Conservation (phyloP, 768 basidiomycete genomes). For the Xerocomellus dryophilus region DNA sequence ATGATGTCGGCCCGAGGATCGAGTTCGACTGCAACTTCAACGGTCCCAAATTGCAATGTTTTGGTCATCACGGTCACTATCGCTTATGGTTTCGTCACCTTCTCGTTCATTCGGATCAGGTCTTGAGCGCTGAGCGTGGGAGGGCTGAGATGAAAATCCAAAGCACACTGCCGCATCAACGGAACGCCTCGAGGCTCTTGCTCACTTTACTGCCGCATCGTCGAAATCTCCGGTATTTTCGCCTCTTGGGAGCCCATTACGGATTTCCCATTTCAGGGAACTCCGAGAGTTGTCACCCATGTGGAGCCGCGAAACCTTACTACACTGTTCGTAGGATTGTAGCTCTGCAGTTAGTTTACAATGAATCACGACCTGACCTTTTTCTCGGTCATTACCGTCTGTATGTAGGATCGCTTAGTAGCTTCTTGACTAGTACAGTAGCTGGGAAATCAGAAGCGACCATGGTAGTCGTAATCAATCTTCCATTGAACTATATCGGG, state of each 20-base stretch:
- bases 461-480: neutral
- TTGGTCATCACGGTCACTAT: neutral
- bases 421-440: conserved; percentile 4
- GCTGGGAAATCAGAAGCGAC: conserved; percentile 2
- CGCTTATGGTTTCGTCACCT: neutral
- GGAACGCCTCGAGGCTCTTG: neutral
- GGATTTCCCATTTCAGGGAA: conserved; percentile 11
- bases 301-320: conserved; percentile 6
- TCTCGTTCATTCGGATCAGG: conserved; percentile 1
- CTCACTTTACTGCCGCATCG: neutral
- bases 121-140: conserved; percentile 1
- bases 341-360: neutral
- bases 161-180: neutral
- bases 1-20: neutral
- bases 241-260: conserved; percentile 10
- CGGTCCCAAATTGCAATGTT: no score
- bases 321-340: neutral
- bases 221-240: conserved; percentile 24
- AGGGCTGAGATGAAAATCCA: neutral
- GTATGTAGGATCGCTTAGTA: neutral
- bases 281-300: neutral
- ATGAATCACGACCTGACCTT: neutral
- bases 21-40: neutral
- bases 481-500: neutral
- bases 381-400: neutral